These are phyloP conservation scores for Lathyrus aphaca DNA, from an alignment of 306 rosid genomes.

Conservation along the genomic window DNA sequence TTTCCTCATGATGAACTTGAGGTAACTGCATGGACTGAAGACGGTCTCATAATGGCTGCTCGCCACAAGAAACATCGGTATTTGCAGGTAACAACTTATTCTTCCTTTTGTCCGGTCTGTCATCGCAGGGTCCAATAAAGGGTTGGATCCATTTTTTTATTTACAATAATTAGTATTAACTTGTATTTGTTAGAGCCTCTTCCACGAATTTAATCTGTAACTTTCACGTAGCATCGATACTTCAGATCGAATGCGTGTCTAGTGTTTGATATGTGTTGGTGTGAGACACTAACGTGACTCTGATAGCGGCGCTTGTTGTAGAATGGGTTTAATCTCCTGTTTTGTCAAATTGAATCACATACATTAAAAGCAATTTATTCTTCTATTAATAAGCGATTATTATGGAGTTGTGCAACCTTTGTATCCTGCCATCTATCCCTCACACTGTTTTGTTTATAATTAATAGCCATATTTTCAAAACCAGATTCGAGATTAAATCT, in stretches of 20 bases:
- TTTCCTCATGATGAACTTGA: constrained; percentile 86
- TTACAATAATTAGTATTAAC: background rate
- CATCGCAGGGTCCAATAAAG: background rate
- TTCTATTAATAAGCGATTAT: too few species aligned
- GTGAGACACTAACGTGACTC: background rate
- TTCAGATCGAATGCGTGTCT: background rate
- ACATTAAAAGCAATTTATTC: background rate
- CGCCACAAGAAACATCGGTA: constrained; percentile 82
- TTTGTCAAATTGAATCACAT: constrained; percentile 1
- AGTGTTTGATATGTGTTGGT: background rate
- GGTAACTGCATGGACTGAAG: constrained; percentile 92
- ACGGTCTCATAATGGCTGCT: constrained; percentile 94
- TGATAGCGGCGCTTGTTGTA: background rate
- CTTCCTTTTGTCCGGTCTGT: background rate
- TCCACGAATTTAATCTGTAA: background rate
- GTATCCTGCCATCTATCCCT: background rate
- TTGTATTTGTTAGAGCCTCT: background rate
- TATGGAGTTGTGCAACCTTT: too few species aligned
- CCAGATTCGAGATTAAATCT: background rate
- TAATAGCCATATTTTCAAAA: background rate
- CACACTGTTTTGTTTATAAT: background rate
- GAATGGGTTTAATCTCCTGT: background rate
- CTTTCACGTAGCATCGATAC: background rate
- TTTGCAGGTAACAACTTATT: constrained; percentile 62
- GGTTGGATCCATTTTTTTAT: background rate